Percentiles rank a stretch among this genome's conserved stretches.
phyloP scores from a whole-genome alignment of 495 filamentous ascomycete species.

The Podospora fimiseda region DNA sequence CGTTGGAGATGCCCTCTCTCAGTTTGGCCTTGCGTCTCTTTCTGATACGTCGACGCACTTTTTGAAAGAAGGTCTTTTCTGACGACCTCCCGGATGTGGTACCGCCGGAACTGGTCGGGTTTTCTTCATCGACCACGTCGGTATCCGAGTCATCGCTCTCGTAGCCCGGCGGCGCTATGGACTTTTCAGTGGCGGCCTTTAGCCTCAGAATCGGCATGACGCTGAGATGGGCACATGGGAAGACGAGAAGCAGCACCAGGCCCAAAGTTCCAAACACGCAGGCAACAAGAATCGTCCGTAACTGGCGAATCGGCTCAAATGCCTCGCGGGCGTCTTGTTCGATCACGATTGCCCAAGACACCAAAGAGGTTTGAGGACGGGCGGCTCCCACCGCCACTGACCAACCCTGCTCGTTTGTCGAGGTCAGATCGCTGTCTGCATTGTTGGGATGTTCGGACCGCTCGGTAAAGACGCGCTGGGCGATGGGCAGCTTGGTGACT shows the following conservation, averaged over 20 bases:
- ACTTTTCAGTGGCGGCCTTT: conserved; percentile 70
- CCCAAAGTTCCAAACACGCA: conserved; percentile 81
- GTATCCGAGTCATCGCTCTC: conserved; percentile 39
- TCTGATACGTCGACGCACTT: conserved; percentile 31
- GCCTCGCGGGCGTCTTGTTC: conserved; percentile 71
- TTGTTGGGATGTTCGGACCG: conserved; percentile 47
- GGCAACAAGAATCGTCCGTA: conserved; percentile 70
- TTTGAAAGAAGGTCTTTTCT: conserved; percentile 31
- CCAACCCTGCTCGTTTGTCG: conserved; percentile 60
- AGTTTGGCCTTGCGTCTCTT: conserved; percentile 17
- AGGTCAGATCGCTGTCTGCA: conserved; percentile 56
- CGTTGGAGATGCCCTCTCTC: conserved; percentile 35
- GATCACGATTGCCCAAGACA: conserved; percentile 74
- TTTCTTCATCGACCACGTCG: conserved; percentile 38
- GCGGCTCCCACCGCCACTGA: conserved; percentile 68
- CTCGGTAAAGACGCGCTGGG: conserved; percentile 45
- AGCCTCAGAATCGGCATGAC: conserved; percentile 74
- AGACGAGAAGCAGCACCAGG: conserved; percentile 56
- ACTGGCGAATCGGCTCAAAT: conserved; percentile 61
- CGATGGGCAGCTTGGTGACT: conserved; percentile 51
- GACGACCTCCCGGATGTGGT: conserved; percentile 32
- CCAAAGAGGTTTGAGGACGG: conserved; percentile 54
- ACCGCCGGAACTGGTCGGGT: conserved; percentile 30
- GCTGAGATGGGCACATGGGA: conserved; percentile 71
- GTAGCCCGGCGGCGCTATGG: conserved; percentile 58